phyloP scores from a whole-genome alignment of 768 basidiomycete genomes.

The Termitomyces sp. region DNA sequence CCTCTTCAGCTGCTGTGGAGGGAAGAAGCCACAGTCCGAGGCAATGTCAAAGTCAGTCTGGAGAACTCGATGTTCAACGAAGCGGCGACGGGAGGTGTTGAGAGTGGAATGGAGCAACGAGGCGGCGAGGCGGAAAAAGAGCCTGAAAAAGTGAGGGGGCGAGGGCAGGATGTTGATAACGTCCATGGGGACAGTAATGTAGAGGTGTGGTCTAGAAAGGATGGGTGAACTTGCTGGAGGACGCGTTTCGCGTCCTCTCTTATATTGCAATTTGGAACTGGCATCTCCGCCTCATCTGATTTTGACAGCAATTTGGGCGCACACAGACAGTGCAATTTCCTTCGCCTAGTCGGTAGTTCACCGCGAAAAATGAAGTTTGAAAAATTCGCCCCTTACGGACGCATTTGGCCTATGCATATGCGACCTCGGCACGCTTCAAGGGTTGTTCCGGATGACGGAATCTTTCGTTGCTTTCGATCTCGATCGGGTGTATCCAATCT shows the following conservation, averaged over 20 bases:
- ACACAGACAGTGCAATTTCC: conserved; percentile 9
- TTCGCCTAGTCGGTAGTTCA: conserved; percentile 13
- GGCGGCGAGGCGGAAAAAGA: conserved; percentile 42
- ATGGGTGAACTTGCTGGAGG: background rate
- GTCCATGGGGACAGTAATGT: conserved; percentile 27
- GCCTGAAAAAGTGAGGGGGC: conserved; percentile 44
- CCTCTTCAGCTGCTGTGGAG: conserved; percentile 52
- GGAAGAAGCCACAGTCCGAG: conserved; percentile 79
- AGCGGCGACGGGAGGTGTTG: conserved; percentile 25
- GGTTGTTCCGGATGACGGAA: conserved; percentile 26
- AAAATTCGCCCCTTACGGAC: conserved; percentile 20
- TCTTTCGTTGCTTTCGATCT: conserved; percentile 22
- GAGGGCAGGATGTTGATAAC: conserved; percentile 45
- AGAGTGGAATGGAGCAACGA: conserved; percentile 42
- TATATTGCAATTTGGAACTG: conserved; percentile 12
- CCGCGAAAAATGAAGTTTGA: conserved; percentile 6
- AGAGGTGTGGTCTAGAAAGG: background rate
- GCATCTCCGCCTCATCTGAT: conserved; percentile 18
- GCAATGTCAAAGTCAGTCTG: conserved; percentile 53
- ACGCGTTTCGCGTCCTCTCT: conserved; percentile 9
- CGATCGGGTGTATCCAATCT: conserved; percentile 15
- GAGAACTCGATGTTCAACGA: conserved; percentile 25
- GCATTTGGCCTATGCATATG: conserved; percentile 11
- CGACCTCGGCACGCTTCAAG: conserved; percentile 13
- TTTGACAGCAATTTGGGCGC: conserved; percentile 10